Conservation (phyloP, 2,329 filamentous ascomycete genomes). For the Paecilomyces formosus region DNA sequence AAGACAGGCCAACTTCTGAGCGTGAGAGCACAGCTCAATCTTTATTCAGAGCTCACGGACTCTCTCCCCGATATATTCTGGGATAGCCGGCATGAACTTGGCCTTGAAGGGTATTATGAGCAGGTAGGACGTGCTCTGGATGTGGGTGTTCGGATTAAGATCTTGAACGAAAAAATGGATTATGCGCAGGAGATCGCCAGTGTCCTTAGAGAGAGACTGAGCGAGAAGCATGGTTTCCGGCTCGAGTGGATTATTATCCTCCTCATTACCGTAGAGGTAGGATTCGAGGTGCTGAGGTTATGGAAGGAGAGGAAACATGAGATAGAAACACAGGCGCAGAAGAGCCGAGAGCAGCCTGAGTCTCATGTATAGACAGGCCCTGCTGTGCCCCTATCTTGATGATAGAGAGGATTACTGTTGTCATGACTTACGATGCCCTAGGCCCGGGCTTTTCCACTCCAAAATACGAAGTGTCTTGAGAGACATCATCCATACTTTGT, state of each 20-base stretch:
- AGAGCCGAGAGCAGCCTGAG: conserved; percentile 5
- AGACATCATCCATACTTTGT: background rate
- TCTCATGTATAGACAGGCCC: background rate
- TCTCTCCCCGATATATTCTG: conserved; percentile 93
- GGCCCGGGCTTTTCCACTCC: background rate
- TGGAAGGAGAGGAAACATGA: conserved; percentile 53
- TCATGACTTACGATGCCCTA: background rate
- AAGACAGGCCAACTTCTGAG: conserved; percentile 90
- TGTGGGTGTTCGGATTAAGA: conserved; percentile 82
- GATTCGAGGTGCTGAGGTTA: conserved; percentile 72
- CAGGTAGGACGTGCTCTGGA: conserved; percentile 85
- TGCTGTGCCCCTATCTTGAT: background rate
- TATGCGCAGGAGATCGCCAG: conserved; percentile 93
- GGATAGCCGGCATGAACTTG: conserved; percentile 82
- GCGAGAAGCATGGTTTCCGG: conserved; percentile 79
- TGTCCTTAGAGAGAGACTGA: conserved; percentile 78
- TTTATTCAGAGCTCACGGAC: conserved; percentile 95
- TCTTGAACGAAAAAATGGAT: conserved; percentile 94
- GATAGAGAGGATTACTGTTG: background rate
- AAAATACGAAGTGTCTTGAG: background rate
- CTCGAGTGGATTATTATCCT: conserved; percentile 95
- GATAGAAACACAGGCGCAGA: conserved; percentile 16
- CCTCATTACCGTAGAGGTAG: conserved; percentile 85
- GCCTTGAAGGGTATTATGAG: conserved; percentile 90
- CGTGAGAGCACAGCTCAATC: conserved; percentile 85